Base-by-base conservation (phyloP, 108 stramenopile genomes). In the Epipyxis sp. region DNA sequence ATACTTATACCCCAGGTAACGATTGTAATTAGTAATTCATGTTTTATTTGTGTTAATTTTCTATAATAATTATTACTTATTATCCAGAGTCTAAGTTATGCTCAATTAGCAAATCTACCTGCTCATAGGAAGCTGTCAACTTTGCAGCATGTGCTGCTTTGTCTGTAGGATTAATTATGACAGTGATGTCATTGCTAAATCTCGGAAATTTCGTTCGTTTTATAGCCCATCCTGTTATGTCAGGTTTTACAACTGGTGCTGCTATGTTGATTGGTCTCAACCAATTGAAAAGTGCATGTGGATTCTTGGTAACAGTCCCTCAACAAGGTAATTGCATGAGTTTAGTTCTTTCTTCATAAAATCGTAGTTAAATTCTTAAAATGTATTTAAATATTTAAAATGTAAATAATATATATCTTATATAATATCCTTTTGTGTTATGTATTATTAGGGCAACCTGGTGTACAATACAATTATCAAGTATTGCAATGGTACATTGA, bases 71-170 rank as follows among this genome's bases (percentile, higher is more conserved):
- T n/a, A n/a, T n/a, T n/a, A n/a, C n/a, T n/a, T n/a, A n/a, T n/a
- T n/a, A n/a, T n/a, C n/a, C n/a, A n/a, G n/a, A n/a, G n/a, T n/a
- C 91, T 95, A 90, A 81, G 83, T 54, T 94, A 96, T 86, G 93
- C 93, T 46, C 85, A 89, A 59, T 69, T 96, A 3, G 95, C 95
- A 43, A 88, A 90, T 25, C 74, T 96, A 25, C 91, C 91, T 0
- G 88, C 91, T 27, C 27, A 42, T 3, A 6, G 25, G 46, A 54
- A 34, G 6, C 71, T 3, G 71, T 74, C 50, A 42, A 74, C 34
- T 54, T 57, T 37, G 71, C 71, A 43, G 71, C 32, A 13, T 16
- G 43, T 16, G 16, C n/a, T 74, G n/a, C 44, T 27, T 34, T 79
- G 13, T 41, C 44, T 42, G 59, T 44, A 6, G 78, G 62, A 34